Evolutionary conservation across 495 filamentous ascomycete genomes (phyloP).

Genomic region (Penicillium salamii): DNA sequence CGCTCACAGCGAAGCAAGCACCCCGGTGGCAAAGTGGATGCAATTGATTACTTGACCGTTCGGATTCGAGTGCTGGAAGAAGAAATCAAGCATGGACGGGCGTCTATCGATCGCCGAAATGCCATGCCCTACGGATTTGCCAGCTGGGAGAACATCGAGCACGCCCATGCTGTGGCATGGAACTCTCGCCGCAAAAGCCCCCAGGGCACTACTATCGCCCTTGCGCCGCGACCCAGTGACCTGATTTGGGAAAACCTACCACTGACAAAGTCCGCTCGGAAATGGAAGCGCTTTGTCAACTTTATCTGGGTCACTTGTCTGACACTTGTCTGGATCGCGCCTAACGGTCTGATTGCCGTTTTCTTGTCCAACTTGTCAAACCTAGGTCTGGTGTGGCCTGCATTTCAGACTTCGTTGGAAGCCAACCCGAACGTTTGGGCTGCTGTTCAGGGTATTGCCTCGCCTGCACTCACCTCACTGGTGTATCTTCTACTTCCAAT

Average conservation of each 20-base stretch:
- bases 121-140: conserved; percentile 92
- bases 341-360: conserved; percentile 91
- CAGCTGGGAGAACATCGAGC: conserved; percentile 81
- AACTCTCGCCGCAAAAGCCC: conserved; percentile 75
- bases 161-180: conserved; percentile 86
- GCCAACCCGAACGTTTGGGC: conserved; percentile 68
- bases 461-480: conserved; percentile 86
- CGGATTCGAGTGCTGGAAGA: conserved; percentile 80
- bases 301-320: conserved; percentile 78
- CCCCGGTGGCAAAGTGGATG: conserved; percentile 65
- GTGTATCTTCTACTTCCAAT: conserved; percentile 87
- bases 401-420: conserved; percentile 63
- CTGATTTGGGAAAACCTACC: conserved; percentile 95
- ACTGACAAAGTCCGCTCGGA: conserved; percentile 60
- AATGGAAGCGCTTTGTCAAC: conserved; percentile 72
- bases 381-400: conserved; percentile 75
- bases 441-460: conserved; percentile 86
- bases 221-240: conserved; percentile 86
- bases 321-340: conserved; percentile 87
- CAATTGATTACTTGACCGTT: conserved; percentile 88
- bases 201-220: conserved; percentile 69
- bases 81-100: conserved; percentile 78
- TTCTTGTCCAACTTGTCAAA: conserved; percentile 85
- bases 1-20: conserved; percentile 58
- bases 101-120: conserved; percentile 78